These are phyloP conservation scores for Tulasnella sp. DNA, from an alignment of 768 basidiomycete genomes.

Conservation along the genomic window DNA sequence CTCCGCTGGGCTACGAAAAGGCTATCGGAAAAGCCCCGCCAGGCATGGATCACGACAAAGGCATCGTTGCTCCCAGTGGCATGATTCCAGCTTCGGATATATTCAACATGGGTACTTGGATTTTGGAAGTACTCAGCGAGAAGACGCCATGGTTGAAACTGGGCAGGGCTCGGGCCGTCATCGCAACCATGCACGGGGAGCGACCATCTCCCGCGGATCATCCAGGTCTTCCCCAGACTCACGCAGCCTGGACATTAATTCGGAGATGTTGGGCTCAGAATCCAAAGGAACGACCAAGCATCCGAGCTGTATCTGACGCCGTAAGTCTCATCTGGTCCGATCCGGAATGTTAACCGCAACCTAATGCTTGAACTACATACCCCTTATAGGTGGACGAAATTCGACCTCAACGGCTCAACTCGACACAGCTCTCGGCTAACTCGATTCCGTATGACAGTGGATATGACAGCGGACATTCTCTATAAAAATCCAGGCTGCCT, in stretches of 20 bases:
- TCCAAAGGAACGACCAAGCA: neutral
- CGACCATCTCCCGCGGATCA: neutral
- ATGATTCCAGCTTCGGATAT: neutral
- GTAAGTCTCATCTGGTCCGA: neutral
- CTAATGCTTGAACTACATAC: neutral
- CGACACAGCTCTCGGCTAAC: neutral
- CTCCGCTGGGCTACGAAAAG: neutral
- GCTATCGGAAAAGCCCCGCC: neutral
- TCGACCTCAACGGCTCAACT: neutral
- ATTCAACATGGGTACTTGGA: slow-evolving; percentile 1
- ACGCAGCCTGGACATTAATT: neutral
- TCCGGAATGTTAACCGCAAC: neutral
- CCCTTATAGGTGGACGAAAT: neutral
- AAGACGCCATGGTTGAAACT: neutral
- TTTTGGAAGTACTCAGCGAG: slow-evolving; percentile 1
- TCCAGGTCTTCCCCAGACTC: neutral
- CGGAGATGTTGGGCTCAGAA: neutral
- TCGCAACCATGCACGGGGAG: neutral
- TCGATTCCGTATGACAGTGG: neutral
- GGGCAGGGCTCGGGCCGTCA: neutral
- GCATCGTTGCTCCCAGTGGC: neutral
- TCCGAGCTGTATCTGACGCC: neutral
- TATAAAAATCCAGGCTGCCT: too few relatives aligned
- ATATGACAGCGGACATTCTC: too few relatives aligned
- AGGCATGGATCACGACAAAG: neutral